Percentiles rank a stretch among this genome's conserved stretches.
phyloP scores from a whole-genome alignment of 768 basidiomycete species.

The Suillus clintonianus region DNA sequence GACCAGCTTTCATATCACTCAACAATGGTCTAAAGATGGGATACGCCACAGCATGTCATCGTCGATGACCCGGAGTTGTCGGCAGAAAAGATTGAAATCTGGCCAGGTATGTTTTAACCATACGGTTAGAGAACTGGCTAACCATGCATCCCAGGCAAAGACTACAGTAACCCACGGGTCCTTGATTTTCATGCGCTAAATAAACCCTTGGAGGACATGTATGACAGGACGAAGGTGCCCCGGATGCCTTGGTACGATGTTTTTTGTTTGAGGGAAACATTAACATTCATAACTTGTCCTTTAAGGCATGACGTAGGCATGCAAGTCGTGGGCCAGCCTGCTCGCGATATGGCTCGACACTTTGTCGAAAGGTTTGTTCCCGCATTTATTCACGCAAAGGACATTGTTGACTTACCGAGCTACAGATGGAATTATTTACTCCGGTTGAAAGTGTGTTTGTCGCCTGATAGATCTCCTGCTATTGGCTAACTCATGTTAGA shows the following conservation, averaged over 20 bases:
- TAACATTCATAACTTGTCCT: background rate
- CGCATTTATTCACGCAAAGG: background rate
- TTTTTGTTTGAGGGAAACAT: background rate
- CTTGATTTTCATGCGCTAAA: constrained; percentile 82
- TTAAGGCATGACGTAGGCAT: constrained; percentile 93
- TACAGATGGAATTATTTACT: constrained; percentile 91
- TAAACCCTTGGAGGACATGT: constrained; percentile 95
- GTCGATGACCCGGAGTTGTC: constrained; percentile 78
- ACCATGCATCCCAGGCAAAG: constrained; percentile 65
- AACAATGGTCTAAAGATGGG: constrained; percentile 63
- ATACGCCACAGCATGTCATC: constrained; percentile 91
- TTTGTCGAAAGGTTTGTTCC: constrained; percentile 80
- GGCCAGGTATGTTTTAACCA: constrained; percentile 65
- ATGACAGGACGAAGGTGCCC: constrained; percentile 85
- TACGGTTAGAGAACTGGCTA: background rate
- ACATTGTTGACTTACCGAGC: constrained; percentile 2
- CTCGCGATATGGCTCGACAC: constrained; percentile 91
- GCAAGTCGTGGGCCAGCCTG: constrained; percentile 96
- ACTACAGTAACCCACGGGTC: constrained; percentile 90
- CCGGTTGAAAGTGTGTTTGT: constrained; percentile 75
- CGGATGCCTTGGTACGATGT: constrained; percentile 92
- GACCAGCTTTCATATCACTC: background rate
- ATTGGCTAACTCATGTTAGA: constrained; percentile 46
- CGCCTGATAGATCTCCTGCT: background rate
- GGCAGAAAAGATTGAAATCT: constrained; percentile 67